Conservation (phyloP, 202 grass and related monocot genomes). For the Elaeis oleifera region DNA sequence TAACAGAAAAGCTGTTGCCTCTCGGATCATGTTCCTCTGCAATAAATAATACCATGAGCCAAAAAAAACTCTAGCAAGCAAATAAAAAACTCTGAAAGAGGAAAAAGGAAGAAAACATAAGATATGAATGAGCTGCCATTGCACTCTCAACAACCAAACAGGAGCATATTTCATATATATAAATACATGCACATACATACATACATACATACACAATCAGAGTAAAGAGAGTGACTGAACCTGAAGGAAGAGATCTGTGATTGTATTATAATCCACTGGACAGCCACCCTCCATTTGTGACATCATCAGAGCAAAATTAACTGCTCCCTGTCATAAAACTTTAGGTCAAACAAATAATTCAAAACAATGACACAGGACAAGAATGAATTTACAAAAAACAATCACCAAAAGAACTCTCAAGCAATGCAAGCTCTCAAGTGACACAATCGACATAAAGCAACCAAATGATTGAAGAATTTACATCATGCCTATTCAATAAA, state of each 20-base stretch:
- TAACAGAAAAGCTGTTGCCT: slow-evolving; percentile 82
- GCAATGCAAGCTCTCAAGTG: too few species aligned
- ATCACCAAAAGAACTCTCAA: too few species aligned
- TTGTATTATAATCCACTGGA: slow-evolving; percentile 81
- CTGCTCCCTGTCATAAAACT: slow-evolving; percentile 7
- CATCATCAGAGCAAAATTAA: slow-evolving; percentile 33
- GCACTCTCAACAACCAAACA: too few species aligned
- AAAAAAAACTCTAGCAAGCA: slow-evolving; percentile 16
- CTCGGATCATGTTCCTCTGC: slow-evolving; percentile 85
- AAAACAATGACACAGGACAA: not conserved
- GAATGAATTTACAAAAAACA: not conserved
- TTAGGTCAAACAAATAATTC: too few species aligned
- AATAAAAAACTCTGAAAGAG: not conserved
- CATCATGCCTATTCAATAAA: not conserved
- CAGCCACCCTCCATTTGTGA: slow-evolving; percentile 96
- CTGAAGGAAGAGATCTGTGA: slow-evolving; percentile 96
- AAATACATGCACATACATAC: not conserved
- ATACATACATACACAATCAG: slow-evolving; percentile 3
- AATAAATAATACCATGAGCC: slow-evolving; percentile 8
- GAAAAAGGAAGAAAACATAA: too few species aligned
- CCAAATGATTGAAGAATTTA: not conserved
- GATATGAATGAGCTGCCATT: too few species aligned
- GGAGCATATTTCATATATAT: too few species aligned
- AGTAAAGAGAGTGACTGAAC: slow-evolving; percentile 26
- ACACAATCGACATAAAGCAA: too few species aligned